These are phyloP conservation scores for Friedmanniomyces endolithicus DNA, from an alignment of 495 filamentous ascomycete species.

Conservation along the genomic window DNA sequence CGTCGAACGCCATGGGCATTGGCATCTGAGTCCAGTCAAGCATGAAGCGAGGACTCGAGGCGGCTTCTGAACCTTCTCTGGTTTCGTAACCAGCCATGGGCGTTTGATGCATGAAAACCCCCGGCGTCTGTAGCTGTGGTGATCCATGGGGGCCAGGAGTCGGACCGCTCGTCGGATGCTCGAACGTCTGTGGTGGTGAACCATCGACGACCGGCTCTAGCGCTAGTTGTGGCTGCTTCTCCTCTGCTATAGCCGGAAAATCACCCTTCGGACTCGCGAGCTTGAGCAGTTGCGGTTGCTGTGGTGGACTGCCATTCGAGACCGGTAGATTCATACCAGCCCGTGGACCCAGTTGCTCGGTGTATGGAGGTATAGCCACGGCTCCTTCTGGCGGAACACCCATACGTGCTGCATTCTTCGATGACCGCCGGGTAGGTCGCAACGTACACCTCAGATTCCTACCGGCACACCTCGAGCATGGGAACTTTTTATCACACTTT, in stretches of 20 bases:
- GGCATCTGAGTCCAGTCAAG: conserved; percentile 31
- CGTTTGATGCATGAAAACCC: conserved; percentile 25
- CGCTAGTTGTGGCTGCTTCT: conserved; percentile 13
- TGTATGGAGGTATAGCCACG: conserved; percentile 8
- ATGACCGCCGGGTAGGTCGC: conserved; percentile 43
- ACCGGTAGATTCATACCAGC: neutral
- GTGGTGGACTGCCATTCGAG: conserved; percentile 11
- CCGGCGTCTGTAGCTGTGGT: conserved; percentile 20
- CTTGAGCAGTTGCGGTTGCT: conserved; percentile 18
- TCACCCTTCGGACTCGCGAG: conserved; percentile 12
- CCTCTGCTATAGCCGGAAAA: conserved; percentile 1
- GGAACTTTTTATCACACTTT: conserved; percentile 54
- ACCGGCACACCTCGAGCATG: conserved; percentile 45
- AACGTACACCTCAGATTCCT: conserved; percentile 45
- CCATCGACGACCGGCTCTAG: conserved; percentile 12
- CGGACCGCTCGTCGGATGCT: conserved; percentile 24
- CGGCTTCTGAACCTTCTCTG: conserved; percentile 23
- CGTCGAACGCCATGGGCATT: conserved; percentile 27
- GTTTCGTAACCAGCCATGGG: conserved; percentile 26
- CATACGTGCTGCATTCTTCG: conserved; percentile 33
- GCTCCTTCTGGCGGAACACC: conserved; percentile 14
- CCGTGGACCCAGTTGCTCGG: conserved; percentile 9
- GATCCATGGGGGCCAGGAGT: conserved; percentile 18
- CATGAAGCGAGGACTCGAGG: conserved; percentile 28
- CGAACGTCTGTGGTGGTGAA: conserved; percentile 23